A percentile compares a stretch with the other conserved stretches of the same genome.
Evolutionary conservation across 2,329 filamentous ascomycete species (phyloP).

Genomic region (Plectosphaerella plurivora): DNA sequence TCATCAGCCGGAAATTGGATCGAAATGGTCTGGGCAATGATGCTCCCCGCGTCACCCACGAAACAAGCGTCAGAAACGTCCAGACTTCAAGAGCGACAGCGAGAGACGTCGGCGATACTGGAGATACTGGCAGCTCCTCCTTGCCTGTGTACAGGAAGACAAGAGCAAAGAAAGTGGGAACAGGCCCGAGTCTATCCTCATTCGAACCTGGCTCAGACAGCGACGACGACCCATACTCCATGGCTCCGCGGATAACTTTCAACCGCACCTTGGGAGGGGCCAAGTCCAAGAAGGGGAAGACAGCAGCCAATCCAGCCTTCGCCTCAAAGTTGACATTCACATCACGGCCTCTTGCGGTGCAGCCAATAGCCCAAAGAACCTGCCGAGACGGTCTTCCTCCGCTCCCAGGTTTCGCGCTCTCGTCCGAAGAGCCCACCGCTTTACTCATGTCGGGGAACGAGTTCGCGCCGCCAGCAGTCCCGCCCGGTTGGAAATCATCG

Average conservation of each 20-base stretch:
- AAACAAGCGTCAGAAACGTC: slow-evolving; percentile 45
- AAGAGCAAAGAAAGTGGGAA: slow-evolving; percentile 38
- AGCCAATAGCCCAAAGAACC: slow-evolving; percentile 25
- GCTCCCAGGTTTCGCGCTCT: slow-evolving; percentile 74
- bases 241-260: slow-evolving; percentile 87
- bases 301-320: slow-evolving; percentile 58
- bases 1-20: slow-evolving; percentile 61
- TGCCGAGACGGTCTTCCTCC: slow-evolving; percentile 82
- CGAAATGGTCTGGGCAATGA: slow-evolving; percentile 57
- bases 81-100: slow-evolving; percentile 18
- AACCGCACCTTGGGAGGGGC: slow-evolving; percentile 76
- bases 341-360: slow-evolving; percentile 27
- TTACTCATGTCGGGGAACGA: slow-evolving; percentile 30
- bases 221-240: slow-evolving; percentile 89
- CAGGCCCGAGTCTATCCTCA: slow-evolving; percentile 81
- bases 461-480: slow-evolving; percentile 65
- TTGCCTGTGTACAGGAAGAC: slow-evolving; percentile 40
- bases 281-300: slow-evolving; percentile 71
- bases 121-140: no score
- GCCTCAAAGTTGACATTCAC: slow-evolving; percentile 70
- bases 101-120: slow-evolving; percentile 15
- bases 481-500: slow-evolving; percentile 67
- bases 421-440: slow-evolving; percentile 46
- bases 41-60: slow-evolving; percentile 18
- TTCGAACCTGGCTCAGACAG: slow-evolving; percentile 83